A percentile compares a stretch with the other conserved stretches of the same genome.
phyloP scores from a whole-genome alignment of 768 basidiomycete genomes.

The Flagelloscypha sp. region DNA sequence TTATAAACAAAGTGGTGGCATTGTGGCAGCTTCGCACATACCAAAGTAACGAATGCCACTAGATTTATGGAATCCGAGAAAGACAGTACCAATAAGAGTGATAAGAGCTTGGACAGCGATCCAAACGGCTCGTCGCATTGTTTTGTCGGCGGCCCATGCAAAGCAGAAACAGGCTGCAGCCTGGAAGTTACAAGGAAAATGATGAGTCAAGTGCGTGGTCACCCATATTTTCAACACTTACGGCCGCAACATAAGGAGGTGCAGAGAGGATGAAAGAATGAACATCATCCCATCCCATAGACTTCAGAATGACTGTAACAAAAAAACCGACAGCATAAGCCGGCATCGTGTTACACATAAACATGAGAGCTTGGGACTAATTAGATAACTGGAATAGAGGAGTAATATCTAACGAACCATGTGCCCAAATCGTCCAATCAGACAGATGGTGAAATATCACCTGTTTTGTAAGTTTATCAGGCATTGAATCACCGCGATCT shows the following conservation, averaged over 20 bases:
- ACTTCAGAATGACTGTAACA: constrained; percentile 1
- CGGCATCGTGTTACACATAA: constrained; percentile 36
- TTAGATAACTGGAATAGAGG: too few relatives aligned
- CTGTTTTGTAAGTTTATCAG: constrained; percentile 28
- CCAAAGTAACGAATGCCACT: constrained; percentile 35
- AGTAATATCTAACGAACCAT: constrained; percentile 23
- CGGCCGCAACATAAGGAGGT: constrained; percentile 37
- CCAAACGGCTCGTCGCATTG: constrained; percentile 32
- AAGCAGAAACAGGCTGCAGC: constrained; percentile 18
- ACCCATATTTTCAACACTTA: constrained; percentile 15
- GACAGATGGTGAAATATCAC: constrained; percentile 31
- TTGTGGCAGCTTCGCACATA: constrained; percentile 12
- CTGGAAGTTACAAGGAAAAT: not conserved
- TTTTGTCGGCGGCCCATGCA: constrained; percentile 38
- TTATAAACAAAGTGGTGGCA: constrained; percentile 1
- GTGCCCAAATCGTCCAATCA: constrained; percentile 42
- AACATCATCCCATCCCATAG: constrained; percentile 16
- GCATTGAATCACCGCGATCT: constrained; percentile 42
- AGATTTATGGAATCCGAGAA: constrained; percentile 30
- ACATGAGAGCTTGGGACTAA: constrained; percentile 30
- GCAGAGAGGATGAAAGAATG: constrained; percentile 41
- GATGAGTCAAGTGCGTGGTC: not conserved
- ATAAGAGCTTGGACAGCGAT: constrained; percentile 30
- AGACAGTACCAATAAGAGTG: constrained; percentile 28
- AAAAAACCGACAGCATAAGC: constrained; percentile 34